Evolutionary conservation across 306 rosid species (phyloP).

Genomic region (Medicago lupulina): DNA sequence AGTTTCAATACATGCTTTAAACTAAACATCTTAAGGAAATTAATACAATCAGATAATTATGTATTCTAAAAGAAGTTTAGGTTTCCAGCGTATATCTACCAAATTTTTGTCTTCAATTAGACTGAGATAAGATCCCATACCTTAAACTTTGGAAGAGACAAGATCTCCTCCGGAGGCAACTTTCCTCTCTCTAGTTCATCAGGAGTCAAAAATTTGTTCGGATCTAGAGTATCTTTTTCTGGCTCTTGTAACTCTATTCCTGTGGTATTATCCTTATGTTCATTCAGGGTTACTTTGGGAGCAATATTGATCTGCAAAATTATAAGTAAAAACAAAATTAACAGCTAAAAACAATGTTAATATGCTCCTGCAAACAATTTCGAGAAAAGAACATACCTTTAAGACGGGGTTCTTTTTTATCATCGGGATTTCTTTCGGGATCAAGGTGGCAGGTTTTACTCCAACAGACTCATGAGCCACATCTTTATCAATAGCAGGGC

Average conservation of each 20-base stretch:
- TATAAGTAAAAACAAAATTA: conserved; percentile 33
- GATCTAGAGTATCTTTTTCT: conserved; percentile 56
- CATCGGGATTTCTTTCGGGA: conserved; percentile 87
- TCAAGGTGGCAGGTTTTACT: conserved; percentile 73
- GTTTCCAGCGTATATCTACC: not conserved
- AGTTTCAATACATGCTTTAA: not conserved
- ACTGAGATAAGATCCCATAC: conserved; percentile 47
- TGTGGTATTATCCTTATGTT: conserved; percentile 54
- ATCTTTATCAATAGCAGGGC: conserved; percentile 92
- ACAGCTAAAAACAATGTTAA: conserved; percentile 25
- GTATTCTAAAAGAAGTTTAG: not conserved
- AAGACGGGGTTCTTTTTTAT: conserved; percentile 80
- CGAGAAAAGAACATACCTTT: conserved; percentile 57
- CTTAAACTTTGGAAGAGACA: conserved; percentile 97
- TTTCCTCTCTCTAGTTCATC: conserved; percentile 81
- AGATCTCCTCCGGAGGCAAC: conserved; percentile 83
- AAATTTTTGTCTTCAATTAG: not conserved
- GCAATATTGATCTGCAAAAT: conserved; percentile 75
- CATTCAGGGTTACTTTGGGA: conserved; percentile 59
- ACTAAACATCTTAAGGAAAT: not conserved
- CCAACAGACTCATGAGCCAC: conserved; percentile 93
- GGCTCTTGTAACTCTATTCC: conserved; percentile 58
- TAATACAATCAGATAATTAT: not conserved
- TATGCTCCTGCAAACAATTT: conserved; percentile 37
- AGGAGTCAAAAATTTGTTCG: conserved; percentile 61